These are phyloP conservation scores for Canavalia ensiformis DNA, from an alignment of 306 rosid species.

Conservation along the genomic window DNA sequence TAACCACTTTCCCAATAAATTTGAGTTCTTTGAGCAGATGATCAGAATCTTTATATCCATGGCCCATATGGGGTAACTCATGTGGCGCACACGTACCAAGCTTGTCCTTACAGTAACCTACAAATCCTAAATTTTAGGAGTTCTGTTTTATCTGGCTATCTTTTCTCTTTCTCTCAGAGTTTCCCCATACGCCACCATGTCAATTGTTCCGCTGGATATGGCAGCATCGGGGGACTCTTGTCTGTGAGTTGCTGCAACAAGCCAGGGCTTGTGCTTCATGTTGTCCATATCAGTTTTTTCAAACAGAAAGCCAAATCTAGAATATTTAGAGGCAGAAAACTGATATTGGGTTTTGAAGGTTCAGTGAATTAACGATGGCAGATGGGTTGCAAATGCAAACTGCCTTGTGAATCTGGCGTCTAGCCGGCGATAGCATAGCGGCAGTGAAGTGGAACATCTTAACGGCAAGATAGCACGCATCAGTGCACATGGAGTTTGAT, in stretches of 20 bases:
- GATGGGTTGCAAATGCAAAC: too few relatives aligned
- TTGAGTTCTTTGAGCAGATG: conserved; percentile 41
- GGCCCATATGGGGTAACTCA: conserved; percentile 55
- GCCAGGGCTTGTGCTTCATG: conserved; percentile 68
- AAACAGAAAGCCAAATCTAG: too few relatives aligned
- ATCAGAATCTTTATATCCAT: conserved; percentile 43
- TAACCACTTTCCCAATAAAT: conserved; percentile 2
- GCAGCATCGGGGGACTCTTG: conserved; percentile 62
- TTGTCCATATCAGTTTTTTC: conserved; percentile 64
- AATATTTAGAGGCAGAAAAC: too few relatives aligned
- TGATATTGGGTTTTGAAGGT: conserved; percentile 85
- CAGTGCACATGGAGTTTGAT: conserved; percentile 49
- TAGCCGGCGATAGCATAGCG: too few relatives aligned
- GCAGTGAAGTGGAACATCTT: too few relatives aligned
- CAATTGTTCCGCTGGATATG: conserved; percentile 62
- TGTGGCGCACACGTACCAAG: conserved; percentile 36
- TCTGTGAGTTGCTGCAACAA: conserved; percentile 45
- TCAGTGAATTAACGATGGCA: conserved; percentile 70
- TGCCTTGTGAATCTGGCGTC: too few relatives aligned
- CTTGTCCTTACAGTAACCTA: conserved; percentile 39
- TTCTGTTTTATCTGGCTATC: conserved; percentile 38
- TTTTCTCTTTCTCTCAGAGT: conserved; percentile 2
- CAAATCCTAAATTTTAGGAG: conserved; percentile 42
- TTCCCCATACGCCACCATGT: conserved; percentile 61
- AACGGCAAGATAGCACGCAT: too few relatives aligned